Conservation (phyloP, 75 land plant genomes). For the Pinus taeda region DNA sequence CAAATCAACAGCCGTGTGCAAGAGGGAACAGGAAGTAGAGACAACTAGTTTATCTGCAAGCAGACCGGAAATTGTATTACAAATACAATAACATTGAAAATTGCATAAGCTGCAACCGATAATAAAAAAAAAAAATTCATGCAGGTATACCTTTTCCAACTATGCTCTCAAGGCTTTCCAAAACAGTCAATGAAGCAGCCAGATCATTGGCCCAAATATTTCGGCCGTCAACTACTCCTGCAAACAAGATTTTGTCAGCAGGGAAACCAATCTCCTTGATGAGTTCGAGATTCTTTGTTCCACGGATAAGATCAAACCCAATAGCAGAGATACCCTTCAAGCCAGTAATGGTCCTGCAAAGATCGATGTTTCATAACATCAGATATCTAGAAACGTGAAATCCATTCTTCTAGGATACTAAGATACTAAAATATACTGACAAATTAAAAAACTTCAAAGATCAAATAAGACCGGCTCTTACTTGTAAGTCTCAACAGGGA, state of each 20-base stretch:
- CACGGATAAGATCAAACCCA: constrained; percentile 83
- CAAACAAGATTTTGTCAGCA: constrained; percentile 64
- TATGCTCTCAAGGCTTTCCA: constrained; percentile 35
- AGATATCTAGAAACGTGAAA: too few species aligned
- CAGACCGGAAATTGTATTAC: neutral
- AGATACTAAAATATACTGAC: neutral
- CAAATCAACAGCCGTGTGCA: constrained; percentile 74
- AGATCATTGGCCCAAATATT: constrained; percentile 90
- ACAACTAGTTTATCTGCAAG: constrained; percentile 67
- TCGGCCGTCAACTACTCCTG: constrained; percentile 89
- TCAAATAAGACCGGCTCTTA: constrained; percentile 10
- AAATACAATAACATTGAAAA: neutral
- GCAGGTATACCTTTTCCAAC: constrained; percentile 66
- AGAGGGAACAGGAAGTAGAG: constrained; percentile 79
- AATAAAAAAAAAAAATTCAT: neutral
- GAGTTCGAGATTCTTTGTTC: constrained; percentile 57
- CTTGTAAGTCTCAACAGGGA: constrained; percentile 66
- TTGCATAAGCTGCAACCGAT: neutral
- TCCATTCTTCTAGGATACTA: too few species aligned
- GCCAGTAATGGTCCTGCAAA: constrained; percentile 40
- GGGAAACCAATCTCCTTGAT: constrained; percentile 65
- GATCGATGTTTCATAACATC: neutral
- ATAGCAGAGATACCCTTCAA: constrained; percentile 58
- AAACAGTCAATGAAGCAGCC: constrained; percentile 42
- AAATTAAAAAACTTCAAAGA: neutral